A percentile compares a stretch with the other conserved stretches of the same genome.
These are phyloP conservation scores for Scedosporium minutisporum DNA, from an alignment of 2,329 filamentous ascomycete species.

Conservation along the genomic window DNA sequence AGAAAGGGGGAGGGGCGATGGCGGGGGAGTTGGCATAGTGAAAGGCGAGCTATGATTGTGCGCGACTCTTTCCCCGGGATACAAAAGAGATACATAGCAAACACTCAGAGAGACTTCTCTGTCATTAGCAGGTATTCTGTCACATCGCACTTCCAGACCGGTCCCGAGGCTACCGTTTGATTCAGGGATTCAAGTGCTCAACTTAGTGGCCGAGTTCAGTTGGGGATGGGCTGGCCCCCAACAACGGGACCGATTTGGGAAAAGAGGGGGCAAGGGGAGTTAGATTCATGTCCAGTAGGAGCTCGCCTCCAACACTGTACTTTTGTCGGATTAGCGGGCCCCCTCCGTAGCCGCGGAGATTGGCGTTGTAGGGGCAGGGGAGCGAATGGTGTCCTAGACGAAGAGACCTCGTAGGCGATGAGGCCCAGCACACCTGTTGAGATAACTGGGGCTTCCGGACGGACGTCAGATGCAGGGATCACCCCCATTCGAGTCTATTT, in stretches of 20 bases:
- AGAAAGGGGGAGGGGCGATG: neutral
- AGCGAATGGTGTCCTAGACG: neutral
- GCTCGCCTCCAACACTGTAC: neutral
- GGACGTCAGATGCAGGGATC: neutral
- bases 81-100: neutral
- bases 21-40: neutral
- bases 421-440: neutral
- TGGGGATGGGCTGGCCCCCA: neutral
- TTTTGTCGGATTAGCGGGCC: neutral
- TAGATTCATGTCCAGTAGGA: neutral
- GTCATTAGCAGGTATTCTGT: neutral
- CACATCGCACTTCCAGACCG: neutral
- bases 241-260: conserved; percentile 3
- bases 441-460: neutral
- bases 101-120: neutral
- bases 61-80: neutral
- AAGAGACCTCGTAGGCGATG: neutral
- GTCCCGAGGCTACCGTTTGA: neutral
- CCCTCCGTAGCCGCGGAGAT: neutral
- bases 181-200: neutral
- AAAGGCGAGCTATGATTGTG: neutral
- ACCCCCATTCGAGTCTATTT: neutral
- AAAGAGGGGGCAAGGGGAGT: neutral
- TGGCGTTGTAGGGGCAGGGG: neutral
- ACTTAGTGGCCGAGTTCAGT: no score